Evolutionary conservation across 2,329 filamentous ascomycete species (phyloP).

Genomic region (Pseudopithomyces maydicus): DNA sequence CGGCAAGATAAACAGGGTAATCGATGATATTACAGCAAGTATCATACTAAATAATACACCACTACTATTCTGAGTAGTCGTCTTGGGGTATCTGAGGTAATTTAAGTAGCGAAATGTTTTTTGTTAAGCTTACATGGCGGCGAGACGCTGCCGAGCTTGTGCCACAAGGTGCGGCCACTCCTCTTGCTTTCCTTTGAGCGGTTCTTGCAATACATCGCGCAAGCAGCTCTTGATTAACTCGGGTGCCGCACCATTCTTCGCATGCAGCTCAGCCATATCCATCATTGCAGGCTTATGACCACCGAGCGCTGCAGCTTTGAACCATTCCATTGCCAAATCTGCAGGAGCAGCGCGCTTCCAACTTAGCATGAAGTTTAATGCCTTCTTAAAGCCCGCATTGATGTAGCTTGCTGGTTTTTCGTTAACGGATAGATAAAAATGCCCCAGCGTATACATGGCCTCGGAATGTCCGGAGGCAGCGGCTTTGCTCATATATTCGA

Average conservation of each 20-base stretch:
- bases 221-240: conserved; percentile 21
- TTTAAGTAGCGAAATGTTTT: not conserved
- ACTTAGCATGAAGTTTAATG: conserved; percentile 29
- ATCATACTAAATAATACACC: too few species aligned
- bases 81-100: conserved; percentile 1
- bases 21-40: too few species aligned
- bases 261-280: conserved; percentile 28
- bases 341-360: conserved; percentile 22
- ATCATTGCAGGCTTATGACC: conserved; percentile 37
- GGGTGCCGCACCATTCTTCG: conserved; percentile 14
- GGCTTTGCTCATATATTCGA: conserved; percentile 52
- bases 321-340: conserved; percentile 37
- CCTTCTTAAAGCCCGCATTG: conserved; percentile 15
- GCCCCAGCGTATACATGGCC: conserved; percentile 45
- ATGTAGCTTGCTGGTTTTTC: conserved; percentile 12
- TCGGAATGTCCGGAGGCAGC: conserved; percentile 47
- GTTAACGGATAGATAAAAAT: conserved; percentile 48
- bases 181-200: conserved; percentile 21
- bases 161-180: conserved; percentile 33
- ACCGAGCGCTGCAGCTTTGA: conserved; percentile 25
- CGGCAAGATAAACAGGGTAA: too few species aligned
- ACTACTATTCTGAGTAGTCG: not conserved
- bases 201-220: conserved; percentile 20
- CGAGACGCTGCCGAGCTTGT: conserved; percentile 26
- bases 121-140: not conserved